Percentiles rank a stretch among this genome's conserved stretches.
Evolutionary conservation across 2,329 filamentous ascomycete species (phyloP).

Genomic region (Fusarium verticillioides): DNA sequence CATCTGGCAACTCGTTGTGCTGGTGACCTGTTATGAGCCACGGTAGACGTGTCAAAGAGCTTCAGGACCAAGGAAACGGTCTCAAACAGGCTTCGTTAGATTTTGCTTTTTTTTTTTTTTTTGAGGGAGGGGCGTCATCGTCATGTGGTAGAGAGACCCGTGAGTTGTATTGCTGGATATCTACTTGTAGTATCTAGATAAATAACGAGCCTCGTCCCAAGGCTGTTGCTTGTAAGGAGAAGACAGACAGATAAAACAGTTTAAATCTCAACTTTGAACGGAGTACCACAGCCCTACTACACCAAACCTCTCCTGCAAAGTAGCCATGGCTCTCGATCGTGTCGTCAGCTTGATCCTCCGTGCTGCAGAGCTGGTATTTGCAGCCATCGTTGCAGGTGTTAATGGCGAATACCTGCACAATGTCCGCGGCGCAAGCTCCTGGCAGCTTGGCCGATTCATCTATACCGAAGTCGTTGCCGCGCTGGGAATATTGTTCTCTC

Average conservation of each 20-base stretch:
- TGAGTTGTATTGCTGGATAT: conserved; percentile 13
- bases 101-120: not conserved
- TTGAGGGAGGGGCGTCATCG: conserved; percentile 32
- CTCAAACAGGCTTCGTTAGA: conserved; percentile 37
- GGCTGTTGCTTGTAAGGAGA: not conserved
- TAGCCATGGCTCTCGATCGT: conserved; percentile 53
- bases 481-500: conserved; percentile 73
- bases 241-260: not conserved
- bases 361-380: conserved; percentile 70
- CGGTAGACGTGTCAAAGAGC: conserved; percentile 25
- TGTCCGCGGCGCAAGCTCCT: conserved; percentile 57
- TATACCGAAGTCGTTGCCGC: conserved; percentile 79
- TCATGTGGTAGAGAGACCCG: conserved; percentile 35
- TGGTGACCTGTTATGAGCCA: conserved; percentile 29
- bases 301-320: not conserved
- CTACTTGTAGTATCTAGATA: conserved; percentile 16
- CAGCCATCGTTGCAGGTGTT: conserved; percentile 77
- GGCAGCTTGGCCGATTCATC: conserved; percentile 73
- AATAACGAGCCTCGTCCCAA: conserved; percentile 33
- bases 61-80: conserved; percentile 21
- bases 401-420: conserved; percentile 73
- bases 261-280: not conserved
- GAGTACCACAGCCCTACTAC: not conserved
- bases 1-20: conserved; percentile 28
- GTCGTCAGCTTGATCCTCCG: conserved; percentile 54